These are phyloP conservation scores for Laguncularia racemosa DNA, from an alignment of 345 rosid species.

Conservation along the genomic window DNA sequence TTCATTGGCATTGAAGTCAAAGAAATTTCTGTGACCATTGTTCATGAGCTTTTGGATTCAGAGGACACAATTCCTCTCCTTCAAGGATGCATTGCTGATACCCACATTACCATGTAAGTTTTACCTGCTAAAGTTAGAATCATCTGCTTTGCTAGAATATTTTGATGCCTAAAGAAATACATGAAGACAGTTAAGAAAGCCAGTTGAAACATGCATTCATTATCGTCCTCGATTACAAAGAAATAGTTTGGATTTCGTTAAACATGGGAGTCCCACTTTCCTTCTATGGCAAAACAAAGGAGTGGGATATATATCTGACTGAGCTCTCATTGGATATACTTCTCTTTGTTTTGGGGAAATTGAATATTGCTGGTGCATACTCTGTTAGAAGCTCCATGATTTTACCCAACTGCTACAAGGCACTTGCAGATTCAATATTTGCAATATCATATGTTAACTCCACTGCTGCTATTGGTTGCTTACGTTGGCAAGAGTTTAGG, in stretches of 20 bases:
- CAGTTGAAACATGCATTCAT: slow-evolving; percentile 59
- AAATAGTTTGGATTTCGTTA: slow-evolving; percentile 20
- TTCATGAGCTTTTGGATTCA: slow-evolving; percentile 65
- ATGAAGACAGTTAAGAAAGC: slow-evolving; percentile 70
- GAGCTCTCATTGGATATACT: slow-evolving; percentile 82
- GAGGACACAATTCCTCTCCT: slow-evolving; percentile 67
- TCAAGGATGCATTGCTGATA: slow-evolving; percentile 41
- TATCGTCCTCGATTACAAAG: slow-evolving; percentile 47
- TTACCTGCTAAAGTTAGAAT: slow-evolving; percentile 60
- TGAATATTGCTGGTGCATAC: slow-evolving; percentile 87
- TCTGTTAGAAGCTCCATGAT: slow-evolving; percentile 55
- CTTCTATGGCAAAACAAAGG: slow-evolving; percentile 64
- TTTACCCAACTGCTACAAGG: slow-evolving; percentile 85
- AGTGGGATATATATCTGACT: slow-evolving; percentile 59
- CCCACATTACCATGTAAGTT: slow-evolving; percentile 47
- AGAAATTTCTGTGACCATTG: slow-evolving; percentile 51
- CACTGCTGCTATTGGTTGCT: slow-evolving; percentile 23
- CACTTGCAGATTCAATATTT: slow-evolving; percentile 43
- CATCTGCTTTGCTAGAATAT: slow-evolving; percentile 41
- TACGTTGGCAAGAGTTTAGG: slow-evolving; percentile 28
- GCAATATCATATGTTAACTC: slow-evolving; percentile 31
- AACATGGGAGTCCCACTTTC: slow-evolving; percentile 50
- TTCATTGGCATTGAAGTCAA: slow-evolving; percentile 44
- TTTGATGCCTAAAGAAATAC: slow-evolving; percentile 64
- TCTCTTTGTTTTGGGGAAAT: slow-evolving; percentile 64